Evolutionary conservation across 1,139 yeast species (phyloP), one percentile per base, ranked within the genome.

Genomic region (Saccharomycopsis phalli): DNA sequence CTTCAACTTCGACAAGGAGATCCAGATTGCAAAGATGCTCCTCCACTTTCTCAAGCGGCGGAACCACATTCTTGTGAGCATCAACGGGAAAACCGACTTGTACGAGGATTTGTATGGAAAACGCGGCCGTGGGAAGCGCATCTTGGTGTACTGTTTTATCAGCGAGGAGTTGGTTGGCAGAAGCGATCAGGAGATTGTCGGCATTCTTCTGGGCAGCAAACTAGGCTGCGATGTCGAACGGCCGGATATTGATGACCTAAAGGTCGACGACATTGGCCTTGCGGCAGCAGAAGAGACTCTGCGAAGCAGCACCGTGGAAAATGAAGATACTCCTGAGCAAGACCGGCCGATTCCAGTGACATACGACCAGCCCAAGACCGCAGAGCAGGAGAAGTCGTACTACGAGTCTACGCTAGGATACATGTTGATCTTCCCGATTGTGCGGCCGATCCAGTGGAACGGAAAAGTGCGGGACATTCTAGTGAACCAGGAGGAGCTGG

Each of bases 1-100:
- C 31, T 61, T 87, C 34, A 74, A 78, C 18, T 34, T 34, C 17
- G 33, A 34, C n/a, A 38, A 37, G 68, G 77, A 18, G 80, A 81
- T 51, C 10, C 36, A 13, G 17, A 41, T 38, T 20, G 29, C 38
- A 3, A 36, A 35, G 19, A 26, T 36, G 11, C 20, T 41, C n/a
- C 8, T 38, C 4, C 35, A 29, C 4, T 44, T 42, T 23, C 32
- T 44, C 14, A 25, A 26, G 7, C 31, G 33, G 17, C 18, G 37
- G 10, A 37, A 38, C 19, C 44, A 41, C 16, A 14, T 38, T 7
- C 22, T 44, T 28, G 17, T 44, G 14, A 29, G 30, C 3, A 42
- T 44, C 17, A 41, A 44, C 23, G 44, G 40, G 3, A 35, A 18
- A 14, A 4, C 19, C 2, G 36, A 44, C 35, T 31, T 37, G 11